Evolutionary conservation across 495 filamentous ascomycete genomes (phyloP).

Genomic region (Trypethelium eluteriae): DNA sequence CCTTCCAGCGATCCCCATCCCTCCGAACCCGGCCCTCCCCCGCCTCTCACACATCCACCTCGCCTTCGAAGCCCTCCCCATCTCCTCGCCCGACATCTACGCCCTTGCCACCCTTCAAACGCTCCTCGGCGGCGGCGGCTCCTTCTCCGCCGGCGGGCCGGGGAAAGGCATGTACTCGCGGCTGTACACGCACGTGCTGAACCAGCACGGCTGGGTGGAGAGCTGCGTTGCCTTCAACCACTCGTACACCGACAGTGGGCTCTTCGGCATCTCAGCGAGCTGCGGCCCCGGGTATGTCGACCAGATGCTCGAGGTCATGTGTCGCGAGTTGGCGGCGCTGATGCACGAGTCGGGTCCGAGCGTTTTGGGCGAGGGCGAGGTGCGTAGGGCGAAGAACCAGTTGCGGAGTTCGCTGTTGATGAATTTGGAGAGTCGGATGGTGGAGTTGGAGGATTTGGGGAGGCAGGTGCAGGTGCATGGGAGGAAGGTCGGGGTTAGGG

Average conservation of each 20-base stretch:
- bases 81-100: slow-evolving; percentile 86
- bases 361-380: slow-evolving; percentile 66
- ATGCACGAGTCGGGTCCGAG: slow-evolving; percentile 62
- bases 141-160: slow-evolving; percentile 93
- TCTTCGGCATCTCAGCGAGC: slow-evolving; percentile 86
- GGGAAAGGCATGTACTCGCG: slow-evolving; percentile 99
- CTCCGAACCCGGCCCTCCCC: slow-evolving; percentile 69
- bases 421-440: slow-evolving; percentile 97
- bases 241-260: slow-evolving; percentile 86
- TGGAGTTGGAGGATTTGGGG: slow-evolving; percentile 95
- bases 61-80: slow-evolving; percentile 90
- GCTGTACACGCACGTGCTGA: slow-evolving; percentile 93
- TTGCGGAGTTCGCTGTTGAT: slow-evolving; percentile 83
- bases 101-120: slow-evolving; percentile 94
- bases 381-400: slow-evolving; percentile 97
- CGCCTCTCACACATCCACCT: slow-evolving; percentile 85
- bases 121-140: slow-evolving; percentile 89
- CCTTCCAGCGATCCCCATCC: slow-evolving; percentile 68
- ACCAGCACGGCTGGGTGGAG: slow-evolving; percentile 95
- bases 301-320: slow-evolving; percentile 87
- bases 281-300: slow-evolving; percentile 68
- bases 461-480: slow-evolving; percentile 94
- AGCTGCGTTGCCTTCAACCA: slow-evolving; percentile 94
- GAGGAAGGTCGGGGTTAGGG: slow-evolving; percentile 76
- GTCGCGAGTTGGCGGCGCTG: slow-evolving; percentile 73